phyloP scores from a whole-genome alignment of 1,284 basidiomycete genomes.

The Apiotrichum brassicae region DNA sequence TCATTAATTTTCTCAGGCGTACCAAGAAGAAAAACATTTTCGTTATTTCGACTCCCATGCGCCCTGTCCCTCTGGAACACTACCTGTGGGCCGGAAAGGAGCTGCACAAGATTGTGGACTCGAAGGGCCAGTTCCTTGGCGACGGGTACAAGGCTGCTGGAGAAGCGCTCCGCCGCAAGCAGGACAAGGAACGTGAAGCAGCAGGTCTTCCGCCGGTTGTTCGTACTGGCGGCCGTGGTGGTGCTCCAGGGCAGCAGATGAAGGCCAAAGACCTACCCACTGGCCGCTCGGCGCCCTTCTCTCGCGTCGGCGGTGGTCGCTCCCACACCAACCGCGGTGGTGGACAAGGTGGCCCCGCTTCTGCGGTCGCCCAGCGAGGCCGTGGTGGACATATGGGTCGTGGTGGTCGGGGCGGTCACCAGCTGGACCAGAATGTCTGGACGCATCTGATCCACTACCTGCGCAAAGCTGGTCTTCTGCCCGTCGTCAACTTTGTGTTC shows the following conservation, averaged over 20 bases:
- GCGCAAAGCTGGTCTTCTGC: constrained; percentile 77
- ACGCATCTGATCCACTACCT: constrained; percentile 85
- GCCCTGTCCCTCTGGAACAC: constrained; percentile 95
- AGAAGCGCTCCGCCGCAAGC: constrained; percentile 83
- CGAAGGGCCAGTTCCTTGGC: constrained; percentile 67
- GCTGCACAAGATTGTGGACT: constrained; percentile 85
- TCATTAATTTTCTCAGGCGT: too few species aligned
- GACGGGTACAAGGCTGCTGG: constrained; percentile 81
- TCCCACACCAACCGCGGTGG: constrained; percentile 40
- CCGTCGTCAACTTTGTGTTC: constrained; percentile 94
- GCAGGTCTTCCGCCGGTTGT: constrained; percentile 78
- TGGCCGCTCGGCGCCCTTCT: constrained; percentile 37
- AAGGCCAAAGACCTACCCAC: constrained; percentile 39
- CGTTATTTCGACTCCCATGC: constrained; percentile 93
- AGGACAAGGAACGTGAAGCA: constrained; percentile 95
- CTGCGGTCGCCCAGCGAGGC: constrained; percentile 12
- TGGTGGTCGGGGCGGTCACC: constrained; percentile 53
- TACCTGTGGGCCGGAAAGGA: constrained; percentile 91
- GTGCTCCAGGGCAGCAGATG: constrained; percentile 53
- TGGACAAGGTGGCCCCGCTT: constrained; percentile 33
- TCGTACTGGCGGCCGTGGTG: constrained; percentile 70
- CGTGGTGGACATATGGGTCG: constrained; percentile 43
- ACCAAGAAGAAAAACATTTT: constrained; percentile 99
- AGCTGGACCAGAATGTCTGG: constrained; percentile 85
- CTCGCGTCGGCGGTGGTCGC: constrained; percentile 36